These are phyloP conservation scores for Cutaneotrichosporon arboriforme DNA, from an alignment of 1,284 basidiomycete genomes.

Conservation along the genomic window DNA sequence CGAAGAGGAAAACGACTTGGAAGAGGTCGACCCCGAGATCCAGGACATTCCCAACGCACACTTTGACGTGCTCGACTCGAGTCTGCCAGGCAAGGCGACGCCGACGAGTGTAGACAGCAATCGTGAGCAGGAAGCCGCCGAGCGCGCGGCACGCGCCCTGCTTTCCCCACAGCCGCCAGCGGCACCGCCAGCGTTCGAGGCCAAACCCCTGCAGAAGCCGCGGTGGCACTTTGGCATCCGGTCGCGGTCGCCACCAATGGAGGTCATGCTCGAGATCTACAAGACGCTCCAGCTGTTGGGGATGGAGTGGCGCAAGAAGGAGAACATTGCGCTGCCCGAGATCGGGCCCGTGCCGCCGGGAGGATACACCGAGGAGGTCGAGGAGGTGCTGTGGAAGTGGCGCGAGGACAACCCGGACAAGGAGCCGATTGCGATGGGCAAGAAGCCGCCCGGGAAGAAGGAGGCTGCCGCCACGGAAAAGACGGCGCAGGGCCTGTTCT, in stretches of 20 bases:
- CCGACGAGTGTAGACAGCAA: conserved; percentile 2
- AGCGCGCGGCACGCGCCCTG: conserved; percentile 40
- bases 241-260: conserved; percentile 92
- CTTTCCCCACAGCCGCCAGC: conserved; percentile 14
- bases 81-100: conserved; percentile 57
- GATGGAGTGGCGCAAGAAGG: conserved; percentile 78
- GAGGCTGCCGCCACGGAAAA: conserved; percentile 51
- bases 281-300: conserved; percentile 83
- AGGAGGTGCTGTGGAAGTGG: conserved; percentile 51
- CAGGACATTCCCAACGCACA: conserved; percentile 56
- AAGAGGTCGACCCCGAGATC: conserved; percentile 52
- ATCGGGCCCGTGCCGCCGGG: conserved; percentile 54
- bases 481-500: conserved; percentile 65
- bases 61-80: conserved; percentile 79
- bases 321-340: conserved; percentile 60
- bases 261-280: conserved; percentile 99
- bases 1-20: conserved; percentile 46
- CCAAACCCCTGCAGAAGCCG: conserved; percentile 51
- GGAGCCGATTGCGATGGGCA: conserved; percentile 30
- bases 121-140: conserved; percentile 32
- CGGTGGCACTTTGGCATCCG: conserved; percentile 99
- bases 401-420: conserved; percentile 31
- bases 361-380: conserved; percentile 41
- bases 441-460: conserved; percentile 42
- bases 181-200: conserved; percentile 19